Evolutionary conservation across 441 rosid species (phyloP).

Genomic region (Corymbia calophylla): DNA sequence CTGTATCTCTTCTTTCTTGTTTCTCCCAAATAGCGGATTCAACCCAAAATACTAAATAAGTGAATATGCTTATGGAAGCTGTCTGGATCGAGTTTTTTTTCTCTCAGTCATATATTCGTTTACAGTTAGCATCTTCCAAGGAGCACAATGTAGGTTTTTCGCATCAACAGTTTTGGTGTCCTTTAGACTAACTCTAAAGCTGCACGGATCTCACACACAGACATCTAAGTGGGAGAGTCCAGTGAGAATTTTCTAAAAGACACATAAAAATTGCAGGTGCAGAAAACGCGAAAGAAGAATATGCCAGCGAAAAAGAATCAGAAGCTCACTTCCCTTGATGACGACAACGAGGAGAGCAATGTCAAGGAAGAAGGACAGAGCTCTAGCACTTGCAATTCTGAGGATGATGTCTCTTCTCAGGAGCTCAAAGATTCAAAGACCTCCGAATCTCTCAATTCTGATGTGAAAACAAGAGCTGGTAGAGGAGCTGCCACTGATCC

Average conservation of each 20-base stretch:
- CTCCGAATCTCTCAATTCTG: conserved; percentile 30
- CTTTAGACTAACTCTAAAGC: not conserved
- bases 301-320: conserved; percentile 10
- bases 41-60: not conserved
- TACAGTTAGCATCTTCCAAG: not conserved
- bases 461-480: conserved; percentile 54
- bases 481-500: conserved; percentile 84
- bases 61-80: not conserved
- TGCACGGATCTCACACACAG: not conserved
- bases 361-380: conserved; percentile 38
- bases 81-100: not conserved
- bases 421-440: conserved; percentile 22
- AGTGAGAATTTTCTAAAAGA: not conserved
- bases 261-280: conserved; percentile 11
- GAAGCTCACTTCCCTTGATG: conserved; percentile 12
- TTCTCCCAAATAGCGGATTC: not conserved
- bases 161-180: not conserved
- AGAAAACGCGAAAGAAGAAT: conserved; percentile 1
- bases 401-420: conserved; percentile 47
- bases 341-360: conserved; percentile 26
- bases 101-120: not conserved
- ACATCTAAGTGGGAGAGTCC: not conserved
- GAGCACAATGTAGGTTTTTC: not conserved
- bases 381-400: conserved; percentile 38
- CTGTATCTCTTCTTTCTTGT: not conserved